Evolutionary conservation across 371 early-diverging fungal genomes (phyloP), one percentile per base, ranked within the genome.

Genomic region (Encephalitozoon cuniculi): DNA sequence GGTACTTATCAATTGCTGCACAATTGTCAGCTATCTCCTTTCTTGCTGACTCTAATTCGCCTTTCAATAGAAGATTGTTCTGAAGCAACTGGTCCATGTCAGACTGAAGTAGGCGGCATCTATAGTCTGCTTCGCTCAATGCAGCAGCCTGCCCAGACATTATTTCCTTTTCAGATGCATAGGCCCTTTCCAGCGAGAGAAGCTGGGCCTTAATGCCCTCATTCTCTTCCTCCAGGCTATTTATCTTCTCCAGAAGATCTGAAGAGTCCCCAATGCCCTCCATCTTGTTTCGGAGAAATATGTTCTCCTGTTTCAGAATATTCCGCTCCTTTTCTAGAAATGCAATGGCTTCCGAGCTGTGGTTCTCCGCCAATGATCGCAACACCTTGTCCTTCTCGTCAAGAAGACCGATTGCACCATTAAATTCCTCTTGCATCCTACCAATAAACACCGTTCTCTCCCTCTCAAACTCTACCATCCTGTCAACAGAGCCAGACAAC

Each of bases 1-100:
- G 32, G 43, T 72, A 72, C 12, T 72, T 64, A 39, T 65, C 72
- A 8, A 69, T 69, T 41, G 30, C 52, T 26, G 30, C 53, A 40
- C 15, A 34, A 25, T 40, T 69, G 18, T 49, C 18, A n/a, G 30
- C n/a, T 18, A 69, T 30, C 9, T 69, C 53, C 32, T 69, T 51
- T 34, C 30, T 39, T 43, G 53, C 53, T 39, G 4, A 11, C 41
- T 72, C 15, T 34, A 59, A n/a, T 44, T 46, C 67, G 6, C n/a
- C 39, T n/a, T 46, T 51, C 18, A 66, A 23, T 21, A 23, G 15
- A 43, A 72, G 12, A 63, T 68, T 64, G 0, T 64, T 41, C 21
- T 63, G 63, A 41, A 37, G 39, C 18, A 40, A n/a, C 30, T 32
- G 6, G 21, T 59, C 18, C 21, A 59, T 34, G 7, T 46, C 49